Percentiles rank a stretch among this genome's conserved stretches.
Evolutionary conservation across 2,329 filamentous ascomycete species (phyloP).

Genomic region (Fusarium xyrophilum): DNA sequence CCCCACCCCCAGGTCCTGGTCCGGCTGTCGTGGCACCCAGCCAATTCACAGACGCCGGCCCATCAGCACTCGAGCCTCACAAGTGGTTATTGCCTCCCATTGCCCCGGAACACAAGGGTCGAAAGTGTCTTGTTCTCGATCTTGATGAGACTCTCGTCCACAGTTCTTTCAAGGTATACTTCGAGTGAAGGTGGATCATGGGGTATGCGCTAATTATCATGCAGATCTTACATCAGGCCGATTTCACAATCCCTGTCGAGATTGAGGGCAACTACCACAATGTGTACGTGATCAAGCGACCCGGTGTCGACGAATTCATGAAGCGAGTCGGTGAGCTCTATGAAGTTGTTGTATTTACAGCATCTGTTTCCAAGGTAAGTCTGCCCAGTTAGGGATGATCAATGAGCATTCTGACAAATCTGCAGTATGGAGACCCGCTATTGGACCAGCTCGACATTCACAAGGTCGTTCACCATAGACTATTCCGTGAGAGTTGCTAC

Average conservation of each 20-base stretch:
- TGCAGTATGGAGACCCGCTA: constrained; percentile 91
- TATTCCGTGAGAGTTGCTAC: constrained; percentile 98
- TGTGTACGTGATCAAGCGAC: constrained; percentile 98
- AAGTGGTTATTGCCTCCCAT: constrained; percentile 84
- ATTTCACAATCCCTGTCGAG: constrained; percentile 98
- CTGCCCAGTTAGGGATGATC: neutral
- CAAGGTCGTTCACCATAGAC: constrained; percentile 90
- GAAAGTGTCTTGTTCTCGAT: constrained; percentile 94
- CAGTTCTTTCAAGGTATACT: constrained; percentile 92
- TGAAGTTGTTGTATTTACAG: constrained; percentile 98
- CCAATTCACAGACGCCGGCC: constrained; percentile 51
- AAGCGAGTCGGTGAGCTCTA: constrained; percentile 97
- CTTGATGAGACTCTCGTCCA: constrained; percentile 96
- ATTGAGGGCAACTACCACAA: constrained; percentile 99
- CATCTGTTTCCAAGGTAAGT: constrained; percentile 91
- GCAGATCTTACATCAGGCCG: constrained; percentile 94
- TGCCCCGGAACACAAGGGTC: constrained; percentile 78
- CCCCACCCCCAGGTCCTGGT: constrained; percentile 57
- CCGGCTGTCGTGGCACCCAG: constrained; percentile 51
- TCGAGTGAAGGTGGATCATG: neutral
- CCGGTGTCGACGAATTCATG: constrained; percentile 99
- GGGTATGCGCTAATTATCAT: constrained; percentile 32
- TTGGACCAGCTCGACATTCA: constrained; percentile 98
- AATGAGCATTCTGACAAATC: constrained; percentile 33
- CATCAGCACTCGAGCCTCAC: constrained; percentile 52